Percentiles rank a stretch among this genome's conserved stretches.
Conservation (phyloP, 768 basidiomycete species). For the Paxillus rubicundulus region DNA sequence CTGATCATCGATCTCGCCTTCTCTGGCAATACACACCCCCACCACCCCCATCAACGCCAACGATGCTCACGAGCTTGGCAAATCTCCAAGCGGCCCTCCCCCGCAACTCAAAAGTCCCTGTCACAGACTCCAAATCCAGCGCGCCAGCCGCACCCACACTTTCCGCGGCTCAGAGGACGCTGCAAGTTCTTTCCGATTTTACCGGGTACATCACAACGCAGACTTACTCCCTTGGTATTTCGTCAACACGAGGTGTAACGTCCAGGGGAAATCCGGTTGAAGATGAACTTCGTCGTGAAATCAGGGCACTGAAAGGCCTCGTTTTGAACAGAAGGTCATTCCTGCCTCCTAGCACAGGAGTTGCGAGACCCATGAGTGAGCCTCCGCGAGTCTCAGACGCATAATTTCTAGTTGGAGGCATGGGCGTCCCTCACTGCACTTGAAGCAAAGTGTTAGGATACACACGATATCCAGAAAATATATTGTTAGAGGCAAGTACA, state of each 20-base stretch:
- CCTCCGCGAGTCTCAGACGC: not conserved
- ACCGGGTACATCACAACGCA: conserved; percentile 80
- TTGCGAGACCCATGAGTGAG: conserved; percentile 7
- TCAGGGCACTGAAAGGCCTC: conserved; percentile 74
- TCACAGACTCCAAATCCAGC: conserved; percentile 7
- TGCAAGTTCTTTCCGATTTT: conserved; percentile 66
- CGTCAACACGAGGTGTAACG: conserved; percentile 15
- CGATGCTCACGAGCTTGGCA: conserved; percentile 25
- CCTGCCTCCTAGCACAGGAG: conserved; percentile 3
- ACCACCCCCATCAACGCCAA: conserved; percentile 22
- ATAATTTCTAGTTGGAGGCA: not conserved
- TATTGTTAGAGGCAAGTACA: not conserved
- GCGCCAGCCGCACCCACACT: conserved; percentile 18
- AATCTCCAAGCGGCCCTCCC: conserved; percentile 22
- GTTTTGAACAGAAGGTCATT: conserved; percentile 65
- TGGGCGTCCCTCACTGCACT: too few relatives aligned
- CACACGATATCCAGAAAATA: not conserved
- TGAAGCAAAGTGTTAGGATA: too few relatives aligned
- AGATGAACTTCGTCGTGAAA: conserved; percentile 71
- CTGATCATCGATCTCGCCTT: conserved; percentile 24
- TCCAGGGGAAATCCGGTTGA: conserved; percentile 33
- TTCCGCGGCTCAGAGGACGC: conserved; percentile 52
- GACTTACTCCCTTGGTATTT: conserved; percentile 44
- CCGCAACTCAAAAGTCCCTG: conserved; percentile 13
- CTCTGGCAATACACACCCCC: conserved; percentile 42